These are phyloP conservation scores for Pseudocercospora eumusae DNA, from an alignment of 2,329 filamentous ascomycete genomes.

Conservation along the genomic window DNA sequence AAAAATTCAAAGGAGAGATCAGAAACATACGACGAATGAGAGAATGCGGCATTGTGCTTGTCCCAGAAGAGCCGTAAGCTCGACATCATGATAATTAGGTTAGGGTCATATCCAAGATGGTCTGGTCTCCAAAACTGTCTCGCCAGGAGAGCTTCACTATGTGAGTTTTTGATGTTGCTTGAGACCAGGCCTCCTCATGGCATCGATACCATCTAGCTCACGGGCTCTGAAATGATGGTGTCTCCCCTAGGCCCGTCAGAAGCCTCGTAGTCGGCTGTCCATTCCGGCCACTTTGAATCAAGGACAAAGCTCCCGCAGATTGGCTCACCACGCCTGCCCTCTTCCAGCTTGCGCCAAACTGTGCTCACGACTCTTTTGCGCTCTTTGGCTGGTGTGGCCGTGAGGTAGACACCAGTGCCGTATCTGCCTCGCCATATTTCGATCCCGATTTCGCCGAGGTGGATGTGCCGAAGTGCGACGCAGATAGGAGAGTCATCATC, in stretches of 20 bases:
- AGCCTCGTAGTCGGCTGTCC: slow-evolving; percentile 22
- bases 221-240: slow-evolving; percentile 14
- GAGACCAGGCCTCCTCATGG: neutral
- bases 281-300: slow-evolving; percentile 37
- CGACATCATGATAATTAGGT: neutral
- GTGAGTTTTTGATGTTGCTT: neutral
- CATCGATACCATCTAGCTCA: neutral
- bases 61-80: neutral
- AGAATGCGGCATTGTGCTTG: neutral
- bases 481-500: slow-evolving; percentile 43
- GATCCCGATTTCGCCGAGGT: slow-evolving; percentile 42
- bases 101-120: neutral
- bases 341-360: slow-evolving; percentile 38
- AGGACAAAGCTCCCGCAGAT: slow-evolving; percentile 36
- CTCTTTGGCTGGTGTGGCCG: slow-evolving; percentile 22
- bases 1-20: no score
- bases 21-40: no score
- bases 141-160: neutral
- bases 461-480: slow-evolving; percentile 43
- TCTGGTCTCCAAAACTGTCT: neutral
- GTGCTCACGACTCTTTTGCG: slow-evolving; percentile 34
- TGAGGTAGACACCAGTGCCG: slow-evolving; percentile 40
- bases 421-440: slow-evolving; percentile 39
- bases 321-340: slow-evolving; percentile 33
- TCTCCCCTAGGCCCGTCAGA: slow-evolving; percentile 16